Evolutionary conservation across 1,139 yeast species (phyloP).

Genomic region (Sugiyamaella pinicola): DNA sequence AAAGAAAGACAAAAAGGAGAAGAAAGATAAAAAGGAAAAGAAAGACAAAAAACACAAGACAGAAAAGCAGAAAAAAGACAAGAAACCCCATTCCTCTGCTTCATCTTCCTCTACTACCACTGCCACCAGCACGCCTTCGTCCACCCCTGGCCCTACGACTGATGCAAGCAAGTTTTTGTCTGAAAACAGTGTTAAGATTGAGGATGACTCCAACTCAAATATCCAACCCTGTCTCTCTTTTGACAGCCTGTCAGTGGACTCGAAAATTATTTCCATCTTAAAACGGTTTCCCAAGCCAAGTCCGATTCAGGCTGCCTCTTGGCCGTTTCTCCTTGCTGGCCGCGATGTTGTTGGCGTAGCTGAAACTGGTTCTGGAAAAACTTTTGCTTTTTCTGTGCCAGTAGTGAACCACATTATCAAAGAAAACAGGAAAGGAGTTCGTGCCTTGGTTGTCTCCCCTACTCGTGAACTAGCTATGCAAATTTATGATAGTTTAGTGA

Average conservation of each 20-base stretch:
- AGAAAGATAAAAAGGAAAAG: slow-evolving; percentile 53
- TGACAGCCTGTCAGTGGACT: slow-evolving; percentile 58
- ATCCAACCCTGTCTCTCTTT: slow-evolving; percentile 76
- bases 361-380: slow-evolving; percentile 97
- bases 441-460: slow-evolving; percentile 87
- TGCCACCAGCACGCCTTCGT: slow-evolving; percentile 1
- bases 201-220: slow-evolving; percentile 55
- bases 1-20: slow-evolving; percentile 43
- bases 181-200: slow-evolving; percentile 77
- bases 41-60: slow-evolving; percentile 49
- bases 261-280: slow-evolving; percentile 53
- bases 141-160: slow-evolving; percentile 11
- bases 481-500: slow-evolving; percentile 79
- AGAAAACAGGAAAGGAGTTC: slow-evolving; percentile 51
- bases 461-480: slow-evolving; percentile 97
- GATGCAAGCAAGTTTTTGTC: slow-evolving; percentile 61
- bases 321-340: slow-evolving; percentile 86
- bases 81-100: slow-evolving; percentile 42
- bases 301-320: slow-evolving; percentile 94
- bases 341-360: slow-evolving; percentile 97
- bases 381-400: slow-evolving; percentile 97
- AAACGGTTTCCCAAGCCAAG: slow-evolving; percentile 81
- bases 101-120: slow-evolving; percentile 24
- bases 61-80: slow-evolving; percentile 45
- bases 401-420: slow-evolving; percentile 69